Base-by-base conservation (phyloP, 202 grass and related monocot genomes). In the Musa balbisiana region DNA sequence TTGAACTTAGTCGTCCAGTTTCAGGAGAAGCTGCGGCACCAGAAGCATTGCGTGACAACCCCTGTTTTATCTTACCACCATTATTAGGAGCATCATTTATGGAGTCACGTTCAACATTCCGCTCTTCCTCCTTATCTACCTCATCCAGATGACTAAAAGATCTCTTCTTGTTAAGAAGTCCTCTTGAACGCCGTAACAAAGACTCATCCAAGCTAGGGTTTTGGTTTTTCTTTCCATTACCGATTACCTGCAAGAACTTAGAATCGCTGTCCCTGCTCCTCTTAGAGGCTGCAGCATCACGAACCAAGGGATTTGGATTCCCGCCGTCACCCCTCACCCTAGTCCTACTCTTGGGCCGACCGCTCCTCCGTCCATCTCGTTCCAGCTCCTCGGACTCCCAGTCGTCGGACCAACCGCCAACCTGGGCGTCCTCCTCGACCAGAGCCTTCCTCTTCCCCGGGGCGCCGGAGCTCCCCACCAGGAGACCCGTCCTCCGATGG, bases 141-240 rank as follows among this genome's bases (percentile, higher is more conserved):
- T 64, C 63, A 78, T 70, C 79, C 68, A 80, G 62, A 52, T 65
- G 23, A 8, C 11, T 50, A 52, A 53, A 16, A 17, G 72, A 52
- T 22, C 50, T 43, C 60, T 14, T 52, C 64, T 76, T 71, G 49
- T 16, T 27, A 27, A 68, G 65, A 70, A 53, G 72, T 71, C 22
- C 2, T 19, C 23, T 64, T 16, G 56, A 72, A 79, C 27, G 25
- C 27, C n/a, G 1, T 9, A 11, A 11, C 51, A 19, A 4, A 12
- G 52, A 55, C 65, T 21, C 52, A 13, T 27, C 64, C 22, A 23
- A 55, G 51, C 22, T 6, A 43, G 33, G 4, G 33, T 43, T 49
- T 53, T 52, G 20, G 1, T 19, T 49, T 50, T 54, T 60, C 69
- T 43, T 80, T 13, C 21, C 49, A 4, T 49, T 70, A 49, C 50